These are phyloP conservation scores for Eucalyptus microcorys DNA, from an alignment of 345 rosid genomes.

Conservation along the genomic window DNA sequence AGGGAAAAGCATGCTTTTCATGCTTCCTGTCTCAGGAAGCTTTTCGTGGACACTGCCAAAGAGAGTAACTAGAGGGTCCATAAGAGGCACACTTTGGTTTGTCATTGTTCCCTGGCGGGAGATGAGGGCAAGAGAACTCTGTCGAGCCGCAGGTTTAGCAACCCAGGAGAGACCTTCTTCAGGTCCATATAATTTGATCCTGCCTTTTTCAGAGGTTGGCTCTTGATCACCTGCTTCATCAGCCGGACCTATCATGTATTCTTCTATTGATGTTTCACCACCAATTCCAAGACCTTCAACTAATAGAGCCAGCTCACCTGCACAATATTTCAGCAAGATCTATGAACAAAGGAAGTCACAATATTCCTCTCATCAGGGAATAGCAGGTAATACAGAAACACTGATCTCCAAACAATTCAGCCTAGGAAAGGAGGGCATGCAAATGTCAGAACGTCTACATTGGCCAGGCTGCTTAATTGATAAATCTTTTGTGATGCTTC, in stretches of 20 bases:
- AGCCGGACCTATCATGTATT: constrained; percentile 63
- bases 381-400: background rate
- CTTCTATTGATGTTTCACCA: constrained; percentile 84
- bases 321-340: constrained; percentile 22
- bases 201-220: constrained; percentile 39
- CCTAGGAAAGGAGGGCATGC: background rate
- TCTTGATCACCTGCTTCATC: constrained; percentile 49
- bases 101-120: constrained; percentile 79
- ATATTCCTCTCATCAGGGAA: background rate
- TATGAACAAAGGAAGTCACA: background rate
- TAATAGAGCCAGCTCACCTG: constrained; percentile 97
- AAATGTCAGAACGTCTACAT: background rate
- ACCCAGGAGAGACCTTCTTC: constrained; percentile 67
- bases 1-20: constrained; percentile 58
- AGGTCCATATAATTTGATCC: constrained; percentile 54
- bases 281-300: constrained; percentile 94
- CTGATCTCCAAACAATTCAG: background rate
- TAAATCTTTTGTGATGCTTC: background rate
- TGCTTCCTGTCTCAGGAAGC: constrained; percentile 63
- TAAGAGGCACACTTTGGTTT: constrained; percentile 44
- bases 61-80: constrained; percentile 81
- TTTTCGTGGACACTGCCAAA: constrained; percentile 86
- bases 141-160: constrained; percentile 66
- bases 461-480: background rate
- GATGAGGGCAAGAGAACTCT: constrained; percentile 42